A percentile compares a stretch with the other conserved stretches of the same genome.
Evolutionary conservation across 148 eudicot genomes (phyloP).

Genomic region (Nepenthes gracilis): DNA sequence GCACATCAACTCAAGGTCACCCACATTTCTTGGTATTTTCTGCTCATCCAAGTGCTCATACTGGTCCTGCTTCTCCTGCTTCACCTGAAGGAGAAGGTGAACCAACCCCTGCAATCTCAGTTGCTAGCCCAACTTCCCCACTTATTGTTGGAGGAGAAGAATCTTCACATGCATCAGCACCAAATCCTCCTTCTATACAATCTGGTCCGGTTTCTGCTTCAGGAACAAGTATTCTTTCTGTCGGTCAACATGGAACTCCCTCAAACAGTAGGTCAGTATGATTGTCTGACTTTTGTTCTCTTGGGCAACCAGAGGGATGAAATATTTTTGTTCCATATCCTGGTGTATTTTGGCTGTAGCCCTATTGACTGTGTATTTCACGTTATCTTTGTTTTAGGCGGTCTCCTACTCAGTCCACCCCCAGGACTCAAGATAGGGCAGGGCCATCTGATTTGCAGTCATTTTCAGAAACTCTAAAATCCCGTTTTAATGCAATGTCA

Average conservation of each 20-base stretch:
- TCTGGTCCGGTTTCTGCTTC: slow-evolving; percentile 37
- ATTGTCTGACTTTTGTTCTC: neutral
- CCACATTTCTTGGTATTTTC: slow-evolving; percentile 77
- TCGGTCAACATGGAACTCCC: slow-evolving; percentile 48
- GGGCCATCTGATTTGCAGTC: slow-evolving; percentile 92
- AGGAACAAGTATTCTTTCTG: slow-evolving; percentile 31
- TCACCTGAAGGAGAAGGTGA: slow-evolving; percentile 39
- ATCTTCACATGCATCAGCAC: slow-evolving; percentile 23
- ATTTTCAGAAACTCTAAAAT: slow-evolving; percentile 69
- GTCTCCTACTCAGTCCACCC: slow-evolving; percentile 50
- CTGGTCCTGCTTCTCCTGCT: slow-evolving; percentile 26
- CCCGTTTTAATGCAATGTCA: slow-evolving; percentile 69
- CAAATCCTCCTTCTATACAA: slow-evolving; percentile 26
- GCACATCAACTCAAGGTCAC: slow-evolving; percentile 78
- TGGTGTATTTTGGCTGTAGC: neutral
- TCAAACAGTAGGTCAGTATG: slow-evolving; percentile 45
- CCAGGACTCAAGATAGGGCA: slow-evolving; percentile 53
- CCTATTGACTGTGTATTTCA: neutral
- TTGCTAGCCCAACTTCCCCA: slow-evolving; percentile 30
- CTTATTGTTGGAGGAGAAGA: slow-evolving; percentile 40
- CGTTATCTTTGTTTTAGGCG: slow-evolving; percentile 13
- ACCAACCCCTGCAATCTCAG: slow-evolving; percentile 24
- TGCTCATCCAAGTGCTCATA: slow-evolving; percentile 38
- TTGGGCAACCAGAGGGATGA: neutral
- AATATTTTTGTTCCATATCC: neutral